Percentiles rank a stretch among this genome's conserved stretches.
Evolutionary conservation across 805 yeast genomes (phyloP).

Genomic region (Komagataella pseudopastoris): DNA sequence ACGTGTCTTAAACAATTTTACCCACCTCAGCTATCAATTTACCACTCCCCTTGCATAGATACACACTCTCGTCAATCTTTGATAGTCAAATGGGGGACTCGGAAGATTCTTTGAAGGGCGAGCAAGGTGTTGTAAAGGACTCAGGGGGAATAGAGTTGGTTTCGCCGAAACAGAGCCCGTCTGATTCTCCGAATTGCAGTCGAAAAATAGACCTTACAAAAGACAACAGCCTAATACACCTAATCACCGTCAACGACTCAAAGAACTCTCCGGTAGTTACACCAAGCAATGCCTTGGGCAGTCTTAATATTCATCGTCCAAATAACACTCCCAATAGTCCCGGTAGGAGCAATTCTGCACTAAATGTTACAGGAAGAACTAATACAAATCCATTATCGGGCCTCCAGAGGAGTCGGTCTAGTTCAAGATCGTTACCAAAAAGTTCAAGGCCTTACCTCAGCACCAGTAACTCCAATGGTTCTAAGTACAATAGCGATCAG

Average conservation of each 20-base stretch:
- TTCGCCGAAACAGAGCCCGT: slow-evolving; percentile 5
- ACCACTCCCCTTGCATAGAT: not conserved
- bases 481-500: slow-evolving; percentile 19
- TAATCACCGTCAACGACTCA: not conserved
- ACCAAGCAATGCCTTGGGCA: not conserved
- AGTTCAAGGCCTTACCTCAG: slow-evolving; percentile 14
- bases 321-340: not conserved
- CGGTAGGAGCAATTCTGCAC: not conserved
- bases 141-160: slow-evolving; percentile 2
- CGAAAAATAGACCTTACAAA: not conserved
- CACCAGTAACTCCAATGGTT: slow-evolving; percentile 3
- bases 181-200: not conserved
- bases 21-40: not conserved
- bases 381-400: not conserved
- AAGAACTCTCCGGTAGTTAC: not conserved
- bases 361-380: not conserved
- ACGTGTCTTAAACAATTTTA: not conserved
- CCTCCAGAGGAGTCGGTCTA: not conserved
- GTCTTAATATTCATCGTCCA: not conserved
- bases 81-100: not conserved
- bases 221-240: not conserved
- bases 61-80: not conserved
- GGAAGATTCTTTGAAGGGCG: not conserved
- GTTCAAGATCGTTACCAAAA: slow-evolving; percentile 8
- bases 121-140: not conserved